A percentile compares a stretch with the other conserved stretches of the same genome.
Evolutionary conservation across 805 yeast genomes (phyloP).

Genomic region (Ogataea nonfermentans): DNA sequence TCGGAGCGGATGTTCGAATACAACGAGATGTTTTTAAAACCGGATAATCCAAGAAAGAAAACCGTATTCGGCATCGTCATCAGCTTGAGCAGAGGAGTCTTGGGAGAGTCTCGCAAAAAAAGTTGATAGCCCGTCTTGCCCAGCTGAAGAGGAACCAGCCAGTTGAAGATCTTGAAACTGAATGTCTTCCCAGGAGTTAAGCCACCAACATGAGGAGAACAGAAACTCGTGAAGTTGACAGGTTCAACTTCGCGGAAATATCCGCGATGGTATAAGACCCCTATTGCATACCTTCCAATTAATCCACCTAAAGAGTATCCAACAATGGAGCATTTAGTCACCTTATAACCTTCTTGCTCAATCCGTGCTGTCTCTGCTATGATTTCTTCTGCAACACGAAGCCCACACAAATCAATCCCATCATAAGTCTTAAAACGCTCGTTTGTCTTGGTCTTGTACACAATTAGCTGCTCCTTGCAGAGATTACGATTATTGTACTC

Average conservation of each 20-base stretch:
- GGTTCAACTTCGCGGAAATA: constrained; percentile 56
- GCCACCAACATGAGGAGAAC: constrained; percentile 70
- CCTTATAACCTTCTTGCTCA: constrained; percentile 31
- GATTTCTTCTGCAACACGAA: constrained; percentile 70
- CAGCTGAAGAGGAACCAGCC: constrained; percentile 59
- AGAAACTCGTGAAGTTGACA: constrained; percentile 57
- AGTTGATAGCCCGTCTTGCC: constrained; percentile 75
- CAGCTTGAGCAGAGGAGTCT: constrained; percentile 53
- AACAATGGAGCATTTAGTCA: constrained; percentile 68
- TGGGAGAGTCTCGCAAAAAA: constrained; percentile 51
- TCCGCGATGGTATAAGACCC: constrained; percentile 55
- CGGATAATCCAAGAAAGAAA: constrained; percentile 53
- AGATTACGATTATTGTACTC: constrained; percentile 27
- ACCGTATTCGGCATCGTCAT: constrained; percentile 65
- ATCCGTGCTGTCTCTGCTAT: constrained; percentile 35
- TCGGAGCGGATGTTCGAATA: constrained; percentile 81
- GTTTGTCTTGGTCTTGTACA: constrained; percentile 56
- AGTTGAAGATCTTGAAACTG: constrained; percentile 56
- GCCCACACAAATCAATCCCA: constrained; percentile 83
- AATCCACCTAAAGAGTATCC: constrained; percentile 93
- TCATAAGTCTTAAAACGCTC: constrained; percentile 79
- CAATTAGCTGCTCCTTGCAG: constrained; percentile 32
- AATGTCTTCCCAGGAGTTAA: constrained; percentile 56
- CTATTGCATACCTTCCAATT: constrained; percentile 77
- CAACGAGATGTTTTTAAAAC: constrained; percentile 52